These are phyloP conservation scores for Tardiomyces depauwii DNA, from an alignment of 1,139 yeast genomes.

Conservation along the genomic window DNA sequence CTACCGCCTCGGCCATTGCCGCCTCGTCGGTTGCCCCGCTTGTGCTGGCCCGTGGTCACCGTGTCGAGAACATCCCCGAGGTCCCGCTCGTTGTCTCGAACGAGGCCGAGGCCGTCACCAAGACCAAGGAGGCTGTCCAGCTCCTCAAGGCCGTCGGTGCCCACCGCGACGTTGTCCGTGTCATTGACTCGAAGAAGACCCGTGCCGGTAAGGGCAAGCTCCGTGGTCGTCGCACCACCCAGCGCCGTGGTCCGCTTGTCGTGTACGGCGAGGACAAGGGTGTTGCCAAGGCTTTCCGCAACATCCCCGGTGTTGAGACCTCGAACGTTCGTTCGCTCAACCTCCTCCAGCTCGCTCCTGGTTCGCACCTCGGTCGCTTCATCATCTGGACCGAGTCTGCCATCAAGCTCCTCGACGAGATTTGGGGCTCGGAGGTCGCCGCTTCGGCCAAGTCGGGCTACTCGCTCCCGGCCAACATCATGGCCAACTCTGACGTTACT, in stretches of 20 bases:
- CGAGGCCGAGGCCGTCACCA: conserved; percentile 85
- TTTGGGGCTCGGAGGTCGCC: conserved; percentile 91
- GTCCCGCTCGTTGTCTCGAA: conserved; percentile 95
- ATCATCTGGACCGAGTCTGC: conserved; percentile 99
- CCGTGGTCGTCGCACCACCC: conserved; percentile 99
- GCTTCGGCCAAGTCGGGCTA: conserved; percentile 80
- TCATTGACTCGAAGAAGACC: conserved; percentile 95
- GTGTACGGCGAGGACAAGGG: conserved; percentile 98
- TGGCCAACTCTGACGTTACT: conserved; percentile 92
- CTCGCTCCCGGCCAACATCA: conserved; percentile 88
- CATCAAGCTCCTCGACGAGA: conserved; percentile 89
- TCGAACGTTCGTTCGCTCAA: conserved; percentile 87
- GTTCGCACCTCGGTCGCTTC: conserved; percentile 99
- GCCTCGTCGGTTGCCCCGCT: conserved; percentile 98
- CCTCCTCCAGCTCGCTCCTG: conserved; percentile 99
- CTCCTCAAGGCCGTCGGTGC: conserved; percentile 98
- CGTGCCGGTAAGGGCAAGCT: conserved; percentile 99
- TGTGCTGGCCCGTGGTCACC: conserved; percentile 99
- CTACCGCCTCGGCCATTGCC: conserved; percentile 99
- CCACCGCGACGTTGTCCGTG: conserved; percentile 96
- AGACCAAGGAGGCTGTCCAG: conserved; percentile 99
- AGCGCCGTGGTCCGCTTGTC: conserved; percentile 99
- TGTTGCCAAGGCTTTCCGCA: conserved; percentile 96
- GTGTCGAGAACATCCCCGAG: conserved; percentile 96
- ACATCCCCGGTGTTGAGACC: conserved; percentile 99